Evolutionary conservation across 371 early-diverging fungal genomes (phyloP), one percentile per base, ranked within the genome.

Genomic region (Mortierella sp.): DNA sequence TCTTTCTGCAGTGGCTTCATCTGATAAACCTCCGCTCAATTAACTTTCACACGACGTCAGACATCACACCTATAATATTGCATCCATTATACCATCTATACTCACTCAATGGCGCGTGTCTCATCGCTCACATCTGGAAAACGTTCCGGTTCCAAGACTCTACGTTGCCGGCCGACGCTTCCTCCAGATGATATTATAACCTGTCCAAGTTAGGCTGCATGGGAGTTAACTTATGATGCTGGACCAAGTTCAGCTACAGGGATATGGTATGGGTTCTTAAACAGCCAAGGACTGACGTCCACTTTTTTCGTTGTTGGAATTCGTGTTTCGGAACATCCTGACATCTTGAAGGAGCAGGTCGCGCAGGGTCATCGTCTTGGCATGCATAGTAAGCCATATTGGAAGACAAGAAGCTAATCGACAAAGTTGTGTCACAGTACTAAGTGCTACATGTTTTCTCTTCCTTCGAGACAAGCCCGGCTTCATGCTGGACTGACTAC

Each of bases 401-500:
- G 52, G 19, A 8, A n/a, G 16, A n/a, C 4, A 8, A 36, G 36
- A 6, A 36, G 36, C 36, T 36, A 36, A 36, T 36, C 36, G 36
- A 36, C 36, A 36, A 36, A 6, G 36, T 53, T 22, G 19, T 10
- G 10, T 52, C 9, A 16, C 11, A 16, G 11, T 33, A 33, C 59
- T 33, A 36, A 16, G n/a, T 28, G 5, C 21, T 24, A 57, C 24
- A 13, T 63, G 28, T 15, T 45, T 48, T 45, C n/a, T 45, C 11
- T 43, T 58, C 28, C 22, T 65, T 53, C 53, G 2, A 4, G 41
- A 8, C 7, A 83, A 91, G 81, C 93, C 32, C 93, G 92, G 93
- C 70, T 87, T 58, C 96, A 95, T 68, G 84, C 84, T 50, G 86
- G 88, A 65, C 78, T 92, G 83, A 92, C 93, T 32, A 88, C 93